Evolutionary conservation across 169 alveolate species (phyloP), one percentile per base, ranked within the genome.

Genomic region (Eimeria praecox): DNA sequence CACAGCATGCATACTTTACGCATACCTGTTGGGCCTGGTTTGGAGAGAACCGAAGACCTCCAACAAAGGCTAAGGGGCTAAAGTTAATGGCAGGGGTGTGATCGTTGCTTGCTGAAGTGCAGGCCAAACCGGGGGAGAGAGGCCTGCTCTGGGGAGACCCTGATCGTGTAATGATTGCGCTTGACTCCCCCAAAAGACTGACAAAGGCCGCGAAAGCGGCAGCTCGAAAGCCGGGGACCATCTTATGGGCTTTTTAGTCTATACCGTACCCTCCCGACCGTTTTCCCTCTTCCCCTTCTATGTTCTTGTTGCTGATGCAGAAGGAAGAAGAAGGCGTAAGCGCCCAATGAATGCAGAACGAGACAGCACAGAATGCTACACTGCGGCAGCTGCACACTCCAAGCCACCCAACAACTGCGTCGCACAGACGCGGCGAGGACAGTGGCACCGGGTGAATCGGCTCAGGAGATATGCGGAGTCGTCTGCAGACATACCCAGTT

Each of bases 171-270:
- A 82, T 82, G 0, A 82, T 82, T 82, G 90, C 90, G 5, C 49
- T 27, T 33, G 90, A 52, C 35, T 46, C 71, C 71, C 90, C 90
- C 27, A 49, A 2, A 49, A 82, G 27, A n/a, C 52, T 54, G 52
- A 82, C 16, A 18, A 82, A 54, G 20, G 73, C 90, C 90, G 90
- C 90, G n/a, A 82, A 22, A 33, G 90, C 90, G n/a, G 73, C 90
- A 38, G 73, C 90, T 6, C 90, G 71, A 35, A 82, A 54, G 52
- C 90, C 87, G 3, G 38, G 87, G 59, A 77, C 87, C 87, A 77
- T 77, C 87, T 77, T 69, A 5, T 66, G 38, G 49, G 80, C 3
- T 27, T 30, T 30, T 8, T 1, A n/a, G 46, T 69, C 49, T 33
- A 69, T 69, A 3, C 18, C 75, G 75, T 2, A 64, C 35, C 42